Evolutionary conservation across 345 rosid species (phyloP).

Genomic region (Stellera chamaejasme): DNA sequence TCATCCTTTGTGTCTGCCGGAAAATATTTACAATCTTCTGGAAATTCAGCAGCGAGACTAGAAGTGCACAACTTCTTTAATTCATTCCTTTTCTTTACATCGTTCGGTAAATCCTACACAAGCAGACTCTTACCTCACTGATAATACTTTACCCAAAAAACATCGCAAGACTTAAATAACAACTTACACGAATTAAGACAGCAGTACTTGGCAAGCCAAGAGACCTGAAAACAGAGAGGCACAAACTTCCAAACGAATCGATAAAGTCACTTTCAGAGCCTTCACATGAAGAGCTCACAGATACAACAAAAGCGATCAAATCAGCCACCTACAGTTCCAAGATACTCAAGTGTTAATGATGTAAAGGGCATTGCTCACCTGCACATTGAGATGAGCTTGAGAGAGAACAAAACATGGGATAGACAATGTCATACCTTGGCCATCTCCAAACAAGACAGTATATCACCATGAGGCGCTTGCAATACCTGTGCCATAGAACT

Average conservation of each 20-base stretch:
- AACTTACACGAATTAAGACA: slow-evolving; percentile 82
- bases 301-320: slow-evolving; percentile 90
- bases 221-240: slow-evolving; percentile 80
- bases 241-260: slow-evolving; percentile 79
- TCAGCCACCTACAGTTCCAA: slow-evolving; percentile 67
- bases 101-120: slow-evolving; percentile 64
- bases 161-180: slow-evolving; percentile 3
- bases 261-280: slow-evolving; percentile 38
- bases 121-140: slow-evolving; percentile 11
- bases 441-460: slow-evolving; percentile 81
- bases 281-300: slow-evolving; percentile 49
- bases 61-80: slow-evolving; percentile 60
- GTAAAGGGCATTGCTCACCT: neutral
- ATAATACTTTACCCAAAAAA: neutral
- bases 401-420: slow-evolving; percentile 2
- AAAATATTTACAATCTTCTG: slow-evolving; percentile 80
- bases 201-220: slow-evolving; percentile 84
- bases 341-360: neutral
- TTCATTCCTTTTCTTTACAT: slow-evolving; percentile 54
- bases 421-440: slow-evolving; percentile 56
- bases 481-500: slow-evolving; percentile 34
- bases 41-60: slow-evolving; percentile 65
- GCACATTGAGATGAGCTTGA: neutral
- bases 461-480: slow-evolving; percentile 83
- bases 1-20: slow-evolving; percentile 89